Evolutionary conservation across 257 asterid species (phyloP).

Genomic region (Fraxinus anomala): DNA sequence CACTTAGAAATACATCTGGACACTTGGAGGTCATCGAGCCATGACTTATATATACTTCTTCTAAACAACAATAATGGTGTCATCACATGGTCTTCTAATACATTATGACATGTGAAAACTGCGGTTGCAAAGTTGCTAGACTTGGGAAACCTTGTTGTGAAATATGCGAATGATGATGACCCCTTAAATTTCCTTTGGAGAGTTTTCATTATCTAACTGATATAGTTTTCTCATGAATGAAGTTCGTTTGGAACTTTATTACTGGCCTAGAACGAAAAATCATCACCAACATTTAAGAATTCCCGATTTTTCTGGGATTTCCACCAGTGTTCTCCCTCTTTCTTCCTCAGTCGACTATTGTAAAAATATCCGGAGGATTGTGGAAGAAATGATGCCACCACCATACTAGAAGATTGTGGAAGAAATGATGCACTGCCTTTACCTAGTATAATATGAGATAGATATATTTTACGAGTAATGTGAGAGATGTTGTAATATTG

Average conservation of each 20-base stretch:
- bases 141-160: constrained; percentile 40
- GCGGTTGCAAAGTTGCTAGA: constrained; percentile 1
- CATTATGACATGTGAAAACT: not conserved
- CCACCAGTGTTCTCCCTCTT: too few relatives aligned
- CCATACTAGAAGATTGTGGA: too few relatives aligned
- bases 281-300: too few relatives aligned
- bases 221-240: constrained; percentile 23
- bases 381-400: too few relatives aligned
- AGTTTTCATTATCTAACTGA: constrained; percentile 35
- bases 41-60: not conserved
- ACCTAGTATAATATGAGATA: too few relatives aligned
- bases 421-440: too few relatives aligned
- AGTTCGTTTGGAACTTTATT: constrained; percentile 34
- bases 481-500: too few relatives aligned
- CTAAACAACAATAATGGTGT: constrained; percentile 5
- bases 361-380: too few relatives aligned
- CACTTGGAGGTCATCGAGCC: not conserved
- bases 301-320: too few relatives aligned
- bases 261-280: constrained; percentile 13
- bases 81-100: constrained; percentile 20
- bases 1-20: constrained; percentile 8
- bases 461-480: too few relatives aligned
- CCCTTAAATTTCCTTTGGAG: constrained; percentile 30
- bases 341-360: too few relatives aligned
- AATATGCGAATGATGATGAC: constrained; percentile 15